Base-by-base conservation (phyloP, 768 basidiomycete genomes). In the Serpula lacrymans region DNA sequence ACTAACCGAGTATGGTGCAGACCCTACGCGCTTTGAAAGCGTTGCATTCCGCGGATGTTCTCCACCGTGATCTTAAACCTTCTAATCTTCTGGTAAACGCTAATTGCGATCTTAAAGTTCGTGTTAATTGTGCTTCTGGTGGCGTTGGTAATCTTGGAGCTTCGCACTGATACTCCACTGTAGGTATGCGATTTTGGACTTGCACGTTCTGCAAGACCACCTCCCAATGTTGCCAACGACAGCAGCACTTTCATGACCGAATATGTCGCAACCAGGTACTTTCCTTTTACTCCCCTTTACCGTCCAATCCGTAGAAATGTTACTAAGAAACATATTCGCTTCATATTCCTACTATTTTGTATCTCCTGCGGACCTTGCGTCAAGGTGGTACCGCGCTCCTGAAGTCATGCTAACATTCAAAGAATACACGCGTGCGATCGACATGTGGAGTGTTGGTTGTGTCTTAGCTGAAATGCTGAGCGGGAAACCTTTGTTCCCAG, bases 401-500 rank as follows among this genome's bases (percentile, higher is more conserved):
- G 95, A 97, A 60, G 89, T 98, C 46, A 97, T 98, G 95, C 75
- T 98, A 25, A 95, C 91, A 0, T 97, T 96, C 71, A 92, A 94
- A 57, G 84, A 94, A 68, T 97, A 97, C 60, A 93, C 91, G 5
- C 77, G 78, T 24, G 85, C 85, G 1, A 87, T 90, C 60, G 88
- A 90, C 49, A 76, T 91, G 58, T 92, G 88, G 89, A 82, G 80
- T 43, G 87, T 90, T 14, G 86, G 88, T 2, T 91, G 88, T 56
- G 82, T 90, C 2, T 65, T 90, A 34, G 94, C 93, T 6, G 93
- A 94, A 65, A 92, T 94, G 90, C 68, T 94, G 0, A 81, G 75
- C 43, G 90, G 94, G n/a, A 83, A 87, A 55, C 88, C 94, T 1
- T 65, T 97, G 42, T 98, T 97, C 64, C 94, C 94, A 5, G 94